Percentiles rank a stretch among this genome's conserved stretches.
Evolutionary conservation across 495 filamentous ascomycete genomes (phyloP).

Genomic region (Trichoderma virens): DNA sequence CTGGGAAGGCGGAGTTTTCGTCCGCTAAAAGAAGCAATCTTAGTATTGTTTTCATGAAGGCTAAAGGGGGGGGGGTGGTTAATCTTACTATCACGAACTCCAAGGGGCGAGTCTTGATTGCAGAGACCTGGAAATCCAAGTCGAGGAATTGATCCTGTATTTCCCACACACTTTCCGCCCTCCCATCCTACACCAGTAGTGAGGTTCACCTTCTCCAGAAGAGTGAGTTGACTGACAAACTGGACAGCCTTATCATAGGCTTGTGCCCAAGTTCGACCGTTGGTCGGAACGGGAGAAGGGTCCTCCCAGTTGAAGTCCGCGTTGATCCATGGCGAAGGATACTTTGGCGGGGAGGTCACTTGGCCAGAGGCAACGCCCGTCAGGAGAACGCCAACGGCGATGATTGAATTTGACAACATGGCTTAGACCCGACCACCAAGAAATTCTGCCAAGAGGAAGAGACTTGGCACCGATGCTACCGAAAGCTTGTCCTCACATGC

Average conservation of each 20-base stretch:
- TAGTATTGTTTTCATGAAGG: conserved; percentile 10
- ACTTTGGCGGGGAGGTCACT: conserved; percentile 50
- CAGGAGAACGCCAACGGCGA: background rate
- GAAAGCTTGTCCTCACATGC: background rate
- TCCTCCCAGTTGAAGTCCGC: conserved; percentile 22
- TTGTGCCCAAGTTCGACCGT: conserved; percentile 52
- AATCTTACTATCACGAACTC: conserved; percentile 33
- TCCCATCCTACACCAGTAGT: conserved; percentile 74
- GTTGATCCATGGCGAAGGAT: conserved; percentile 79
- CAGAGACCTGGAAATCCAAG: conserved; percentile 41
- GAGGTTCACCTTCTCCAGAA: conserved; percentile 81
- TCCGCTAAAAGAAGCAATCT: background rate
- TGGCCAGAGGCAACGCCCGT: conserved; percentile 23
- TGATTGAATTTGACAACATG: background rate
- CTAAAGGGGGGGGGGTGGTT: background rate
- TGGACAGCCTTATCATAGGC: conserved; percentile 69
- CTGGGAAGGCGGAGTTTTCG: conserved; percentile 53
- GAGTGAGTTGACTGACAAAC: conserved; percentile 65
- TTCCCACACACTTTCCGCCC: conserved; percentile 66
- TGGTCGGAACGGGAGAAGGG: conserved; percentile 18
- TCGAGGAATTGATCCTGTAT: conserved; percentile 48
- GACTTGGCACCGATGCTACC: background rate
- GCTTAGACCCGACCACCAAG: background rate
- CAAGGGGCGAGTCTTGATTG: conserved; percentile 42
- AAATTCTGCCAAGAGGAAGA: background rate